phyloP scores from a whole-genome alignment of 805 yeast genomes.

The Myxozyma melibiosi region DNA sequence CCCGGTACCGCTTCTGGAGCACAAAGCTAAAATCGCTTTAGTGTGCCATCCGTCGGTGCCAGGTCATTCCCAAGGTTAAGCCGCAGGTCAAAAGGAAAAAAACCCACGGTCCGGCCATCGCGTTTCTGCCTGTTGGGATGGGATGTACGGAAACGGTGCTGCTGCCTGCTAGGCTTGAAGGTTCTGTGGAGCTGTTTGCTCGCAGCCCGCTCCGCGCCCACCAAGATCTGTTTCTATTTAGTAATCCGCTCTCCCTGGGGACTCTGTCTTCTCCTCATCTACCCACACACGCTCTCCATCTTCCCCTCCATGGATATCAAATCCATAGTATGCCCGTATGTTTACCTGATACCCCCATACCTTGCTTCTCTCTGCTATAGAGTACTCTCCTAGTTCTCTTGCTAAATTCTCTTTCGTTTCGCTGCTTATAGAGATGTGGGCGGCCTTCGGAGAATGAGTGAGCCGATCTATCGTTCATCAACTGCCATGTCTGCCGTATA shows the following conservation, averaged over 20 bases:
- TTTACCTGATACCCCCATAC: neutral
- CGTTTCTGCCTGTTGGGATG: no score
- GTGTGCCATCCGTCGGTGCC: no score
- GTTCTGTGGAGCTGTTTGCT: neutral
- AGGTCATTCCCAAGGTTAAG: no score
- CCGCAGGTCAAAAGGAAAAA: no score
- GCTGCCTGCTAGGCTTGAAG: neutral
- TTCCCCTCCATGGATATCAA: constrained; percentile 16
- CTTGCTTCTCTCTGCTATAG: neutral
- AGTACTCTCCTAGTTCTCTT: no score
- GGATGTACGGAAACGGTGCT: neutral
- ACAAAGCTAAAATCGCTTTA: no score
- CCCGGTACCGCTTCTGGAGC: no score
- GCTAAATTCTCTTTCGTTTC: no score
- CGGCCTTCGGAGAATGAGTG: neutral
- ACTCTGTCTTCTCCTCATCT: neutral
- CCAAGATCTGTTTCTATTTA: neutral
- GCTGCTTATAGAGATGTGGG: no score
- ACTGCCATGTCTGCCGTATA: neutral
- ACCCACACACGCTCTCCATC: neutral
- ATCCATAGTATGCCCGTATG: constrained; percentile 24
- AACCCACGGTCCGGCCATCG: no score
- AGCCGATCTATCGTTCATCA: neutral
- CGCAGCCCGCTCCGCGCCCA: neutral
- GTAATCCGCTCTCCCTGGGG: neutral